Evolutionary conservation across 1,139 yeast genomes (phyloP).

Genomic region (Candida anutae): DNA sequence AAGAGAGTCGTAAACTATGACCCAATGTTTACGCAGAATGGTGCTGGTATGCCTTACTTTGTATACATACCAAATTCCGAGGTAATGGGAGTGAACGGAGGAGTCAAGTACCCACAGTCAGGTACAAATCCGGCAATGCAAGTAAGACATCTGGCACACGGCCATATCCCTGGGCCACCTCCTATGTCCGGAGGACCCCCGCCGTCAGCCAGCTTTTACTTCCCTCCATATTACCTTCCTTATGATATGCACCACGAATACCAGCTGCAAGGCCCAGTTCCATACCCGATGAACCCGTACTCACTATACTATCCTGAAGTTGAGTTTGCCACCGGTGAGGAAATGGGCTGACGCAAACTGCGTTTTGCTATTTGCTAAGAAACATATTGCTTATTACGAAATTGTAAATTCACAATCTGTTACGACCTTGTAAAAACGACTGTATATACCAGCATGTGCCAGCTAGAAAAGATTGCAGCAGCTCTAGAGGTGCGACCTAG

Average conservation of each 20-base stretch:
- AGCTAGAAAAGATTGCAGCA: no score
- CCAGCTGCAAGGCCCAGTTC: slow-evolving; percentile 3
- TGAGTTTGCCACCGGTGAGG: no score
- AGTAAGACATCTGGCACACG: no score
- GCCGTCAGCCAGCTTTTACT: slow-evolving; percentile 5
- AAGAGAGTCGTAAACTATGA: background rate
- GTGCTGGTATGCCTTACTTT: slow-evolving; percentile 10
- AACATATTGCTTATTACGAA: no score
- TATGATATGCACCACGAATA: slow-evolving; percentile 5
- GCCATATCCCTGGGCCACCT: slow-evolving; percentile 1
- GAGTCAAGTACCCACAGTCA: slow-evolving; percentile 1
- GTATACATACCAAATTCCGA: slow-evolving; percentile 16
- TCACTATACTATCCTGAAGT: slow-evolving; percentile 6
- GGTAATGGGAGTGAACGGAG: slow-evolving; percentile 1
- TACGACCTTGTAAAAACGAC: no score
- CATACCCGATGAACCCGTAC: slow-evolving; percentile 4
- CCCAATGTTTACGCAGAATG: background rate
- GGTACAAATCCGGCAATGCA: slow-evolving; percentile 2
- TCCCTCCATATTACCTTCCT: slow-evolving; percentile 5
- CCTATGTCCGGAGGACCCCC: slow-evolving; percentile 4
- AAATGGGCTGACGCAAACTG: no score
- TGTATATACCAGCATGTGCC: no score
- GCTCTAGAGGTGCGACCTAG: no score
- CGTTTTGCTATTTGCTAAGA: no score
- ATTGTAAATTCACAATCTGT: no score